Evolutionary conservation across 352 stramenopile species (phyloP).

Genomic region (Phytophthora ohioensis): DNA sequence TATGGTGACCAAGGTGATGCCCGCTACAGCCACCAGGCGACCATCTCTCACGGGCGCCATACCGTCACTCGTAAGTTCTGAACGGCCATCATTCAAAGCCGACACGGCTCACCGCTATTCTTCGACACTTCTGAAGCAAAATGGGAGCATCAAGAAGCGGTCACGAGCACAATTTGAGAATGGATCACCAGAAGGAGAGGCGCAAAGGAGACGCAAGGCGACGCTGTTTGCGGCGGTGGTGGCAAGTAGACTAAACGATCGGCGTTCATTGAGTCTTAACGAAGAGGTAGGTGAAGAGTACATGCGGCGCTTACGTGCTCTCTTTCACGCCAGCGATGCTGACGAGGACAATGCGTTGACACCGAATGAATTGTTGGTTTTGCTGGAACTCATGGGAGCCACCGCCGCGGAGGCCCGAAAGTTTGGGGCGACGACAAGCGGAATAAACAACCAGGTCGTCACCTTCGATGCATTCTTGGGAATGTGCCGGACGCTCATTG

Average conservation of each 20-base stretch:
- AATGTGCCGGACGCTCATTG: slow-evolving; percentile 29
- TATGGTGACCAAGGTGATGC: slow-evolving; percentile 20
- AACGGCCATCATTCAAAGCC: background rate
- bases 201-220: slow-evolving; percentile 26
- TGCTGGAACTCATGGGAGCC: slow-evolving; percentile 45
- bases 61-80: too few relatives aligned
- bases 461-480: slow-evolving; percentile 40
- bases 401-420: slow-evolving; percentile 9
- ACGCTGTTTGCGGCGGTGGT: slow-evolving; percentile 28
- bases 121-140: background rate
- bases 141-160: slow-evolving; percentile 21
- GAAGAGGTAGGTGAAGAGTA: slow-evolving; percentile 39
- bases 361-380: slow-evolving; percentile 32
- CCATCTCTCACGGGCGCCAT: background rate
- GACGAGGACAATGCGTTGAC: slow-evolving; percentile 50
- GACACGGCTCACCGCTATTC: slow-evolving; percentile 7
- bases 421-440: slow-evolving; percentile 14
- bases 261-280: slow-evolving; percentile 21
- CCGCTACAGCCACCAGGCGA: background rate
- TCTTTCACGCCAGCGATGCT: slow-evolving; percentile 47
- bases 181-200: background rate
- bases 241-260: slow-evolving; percentile 15
- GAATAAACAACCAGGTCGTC: slow-evolving; percentile 13
- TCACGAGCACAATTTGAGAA: slow-evolving; percentile 11
- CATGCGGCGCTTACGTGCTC: slow-evolving; percentile 29